Evolutionary conservation across 768 basidiomycete species (phyloP), one percentile per base, ranked within the genome.

Genomic region (Pulveroboletus sp.): DNA sequence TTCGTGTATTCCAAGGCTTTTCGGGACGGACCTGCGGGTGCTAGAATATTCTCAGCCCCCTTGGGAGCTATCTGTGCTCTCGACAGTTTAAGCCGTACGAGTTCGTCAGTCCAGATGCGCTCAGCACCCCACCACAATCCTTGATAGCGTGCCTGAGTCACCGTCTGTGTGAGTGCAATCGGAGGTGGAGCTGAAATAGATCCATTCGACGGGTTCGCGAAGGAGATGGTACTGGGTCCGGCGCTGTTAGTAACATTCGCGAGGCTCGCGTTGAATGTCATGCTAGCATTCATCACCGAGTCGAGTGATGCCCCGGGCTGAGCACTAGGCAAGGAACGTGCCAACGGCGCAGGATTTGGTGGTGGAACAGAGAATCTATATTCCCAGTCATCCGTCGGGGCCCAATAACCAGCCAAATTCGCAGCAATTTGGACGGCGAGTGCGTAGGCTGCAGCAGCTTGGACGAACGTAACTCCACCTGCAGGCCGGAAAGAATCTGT

Each of bases 121-220:
- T 93, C 92, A 1, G 84, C 81, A 8, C 93, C 93, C 85, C 87
- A 89, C 90, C 90, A 95, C 8, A 93, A 62, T 2, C 89, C 89
- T 60, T 91, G 87, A 61, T 81, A 90, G 35, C 81, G 73, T 42
- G 69, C 76, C 59, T 87, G 85, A 0, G 68, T 69, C 26, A 75
- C 61, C 2, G 60, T 63, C 42, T 75, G 71, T 8, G 54, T 44
- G 27, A 57, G 60, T 35, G 55, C 26, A 19, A 68, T 19, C 11
- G 46, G 59, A 0, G 45, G 44, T 22, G 59, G 60, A 19, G 54
- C 51, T 2, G 61, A 52, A 38, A 51, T 26, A n/a, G 62, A 48
- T 24, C 35, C 42, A 14, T 44, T 13, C 3, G 45, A 49, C 4
- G 44, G 10, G 11, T 32, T 37, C 10, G 17, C 24, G 16, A 40